Evolutionary conservation across 1,284 basidiomycete species (phyloP).

Genomic region (Leucoagaricus sp.): DNA sequence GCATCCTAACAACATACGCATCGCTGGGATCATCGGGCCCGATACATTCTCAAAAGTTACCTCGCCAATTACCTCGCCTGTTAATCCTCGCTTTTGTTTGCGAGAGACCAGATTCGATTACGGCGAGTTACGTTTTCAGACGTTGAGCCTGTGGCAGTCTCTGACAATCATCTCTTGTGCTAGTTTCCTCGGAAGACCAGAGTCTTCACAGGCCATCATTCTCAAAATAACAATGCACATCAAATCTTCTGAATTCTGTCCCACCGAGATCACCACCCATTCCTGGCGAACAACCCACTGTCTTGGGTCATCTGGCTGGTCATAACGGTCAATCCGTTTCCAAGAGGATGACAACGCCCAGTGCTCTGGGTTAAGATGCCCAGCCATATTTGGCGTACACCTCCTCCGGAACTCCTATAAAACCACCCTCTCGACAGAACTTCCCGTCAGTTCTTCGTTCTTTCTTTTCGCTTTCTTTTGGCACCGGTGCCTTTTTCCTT

Average conservation of each 20-base stretch:
- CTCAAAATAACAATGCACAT: background rate
- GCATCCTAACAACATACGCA: background rate
- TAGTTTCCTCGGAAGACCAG: too few relatives aligned
- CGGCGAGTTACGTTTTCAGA: too few relatives aligned
- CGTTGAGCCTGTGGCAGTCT: too few relatives aligned
- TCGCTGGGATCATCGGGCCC: background rate
- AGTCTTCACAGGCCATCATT: background rate
- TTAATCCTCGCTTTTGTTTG: too few relatives aligned
- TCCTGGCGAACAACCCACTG: background rate
- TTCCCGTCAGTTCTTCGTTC: slow-evolving; percentile 21
- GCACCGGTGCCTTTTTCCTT: slow-evolving; percentile 29
- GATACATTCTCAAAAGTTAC: too few relatives aligned
- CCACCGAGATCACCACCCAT: background rate
- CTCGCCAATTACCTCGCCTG: too few relatives aligned
- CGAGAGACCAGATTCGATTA: too few relatives aligned
- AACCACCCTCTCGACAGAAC: slow-evolving; percentile 7
- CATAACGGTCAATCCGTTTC: background rate
- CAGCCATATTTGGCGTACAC: background rate
- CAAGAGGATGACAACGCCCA: background rate
- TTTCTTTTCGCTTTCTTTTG: slow-evolving; percentile 25
- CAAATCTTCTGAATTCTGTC: background rate
- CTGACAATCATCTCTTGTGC: too few relatives aligned
- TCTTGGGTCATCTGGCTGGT: background rate
- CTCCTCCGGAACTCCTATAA: background rate
- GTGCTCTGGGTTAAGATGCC: background rate